Base-by-base conservation (phyloP, 2,329 filamentous ascomycete species). In the Penicillium verrucosum region DNA sequence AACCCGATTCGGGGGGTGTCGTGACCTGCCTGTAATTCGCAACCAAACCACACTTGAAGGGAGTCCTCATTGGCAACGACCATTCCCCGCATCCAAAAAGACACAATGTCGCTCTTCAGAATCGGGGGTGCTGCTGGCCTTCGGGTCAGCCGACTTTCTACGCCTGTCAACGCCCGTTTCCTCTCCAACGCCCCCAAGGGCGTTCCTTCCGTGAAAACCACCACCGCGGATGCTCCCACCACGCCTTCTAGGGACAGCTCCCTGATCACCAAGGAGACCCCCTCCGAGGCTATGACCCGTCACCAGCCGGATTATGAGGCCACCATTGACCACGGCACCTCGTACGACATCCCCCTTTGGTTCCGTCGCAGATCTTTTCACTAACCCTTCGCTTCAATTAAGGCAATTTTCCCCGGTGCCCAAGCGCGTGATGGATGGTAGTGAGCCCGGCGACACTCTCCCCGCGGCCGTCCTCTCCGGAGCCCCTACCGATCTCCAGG, bases 381-480 rank as follows among this genome's bases (percentile, higher is more conserved):
- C 71, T 76, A 62, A 76, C 65, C 45, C 56, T 53, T 45, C 42
- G 34, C 53, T 40, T 37, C 29, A 50, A 36, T 50, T 12, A 70
- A 97, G 93, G 59, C 87, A 86, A 71, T 99, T 90, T 77, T 96
- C 93, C 1, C 94, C 93, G 21, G 86, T 97, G 23, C 93, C 94
- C 57, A 92, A 89, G 80, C 84, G 87, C 63, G 83, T 97, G 59
- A 91, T 96, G 84, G 88, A 96, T 71, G 94, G 92, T 69, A 95
- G 89, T 72, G 93, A 97, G 78, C 85, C 88, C 42, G 84, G 81
- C 38, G 84, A 88, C 4, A 79, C 85, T 57, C 82, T 94, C 41
- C 85, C 92, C 50, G 94, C 93, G 27, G 91, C 92, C 58, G 84
- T 94, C 29, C 82, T 97, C 32, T 97, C 94, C 4, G 94, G 93